A percentile compares a stretch with the other conserved stretches of the same genome.
Evolutionary conservation across 2,329 filamentous ascomycete genomes (phyloP).

Genomic region (Colletotrichum lini): DNA sequence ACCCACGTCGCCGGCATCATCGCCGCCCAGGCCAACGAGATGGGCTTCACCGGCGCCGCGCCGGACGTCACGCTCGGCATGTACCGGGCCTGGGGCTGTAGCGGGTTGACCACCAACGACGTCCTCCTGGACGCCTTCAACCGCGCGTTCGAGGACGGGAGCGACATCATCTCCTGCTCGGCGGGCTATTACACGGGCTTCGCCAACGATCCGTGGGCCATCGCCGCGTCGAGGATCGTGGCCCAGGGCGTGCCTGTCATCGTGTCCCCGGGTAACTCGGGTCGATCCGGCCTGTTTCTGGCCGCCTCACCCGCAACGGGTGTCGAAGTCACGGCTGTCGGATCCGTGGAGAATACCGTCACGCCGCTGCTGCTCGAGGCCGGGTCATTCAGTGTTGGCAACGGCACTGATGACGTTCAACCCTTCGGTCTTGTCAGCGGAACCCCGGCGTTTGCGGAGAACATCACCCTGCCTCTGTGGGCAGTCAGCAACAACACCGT

Average conservation of each 20-base stretch:
- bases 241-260: conserved; percentile 48
- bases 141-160: conserved; percentile 58
- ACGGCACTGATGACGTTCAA: neutral
- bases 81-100: conserved; percentile 57
- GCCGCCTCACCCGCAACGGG: conserved; percentile 45
- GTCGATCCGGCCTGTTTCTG: conserved; percentile 44
- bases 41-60: conserved; percentile 57
- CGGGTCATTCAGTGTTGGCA: neutral
- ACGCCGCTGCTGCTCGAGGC: conserved; percentile 39
- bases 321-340: conserved; percentile 44
- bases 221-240: conserved; percentile 48
- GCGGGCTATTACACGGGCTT: conserved; percentile 47
- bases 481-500: conserved; percentile 24
- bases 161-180: conserved; percentile 51
- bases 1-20: conserved; percentile 58
- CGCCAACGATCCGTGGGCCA: conserved; percentile 48
- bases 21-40: conserved; percentile 56
- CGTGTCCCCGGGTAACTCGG: conserved; percentile 48
- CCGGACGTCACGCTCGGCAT: conserved; percentile 58
- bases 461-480: conserved; percentile 35
- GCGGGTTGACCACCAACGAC: conserved; percentile 53
- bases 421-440: conserved; percentile 36
- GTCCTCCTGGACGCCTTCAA: conserved; percentile 58
- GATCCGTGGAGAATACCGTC: conserved; percentile 41
- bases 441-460: conserved; percentile 14